Conservation (phyloP, 129 eudicot genomes). For the Saposhnikovia divaricata region DNA sequence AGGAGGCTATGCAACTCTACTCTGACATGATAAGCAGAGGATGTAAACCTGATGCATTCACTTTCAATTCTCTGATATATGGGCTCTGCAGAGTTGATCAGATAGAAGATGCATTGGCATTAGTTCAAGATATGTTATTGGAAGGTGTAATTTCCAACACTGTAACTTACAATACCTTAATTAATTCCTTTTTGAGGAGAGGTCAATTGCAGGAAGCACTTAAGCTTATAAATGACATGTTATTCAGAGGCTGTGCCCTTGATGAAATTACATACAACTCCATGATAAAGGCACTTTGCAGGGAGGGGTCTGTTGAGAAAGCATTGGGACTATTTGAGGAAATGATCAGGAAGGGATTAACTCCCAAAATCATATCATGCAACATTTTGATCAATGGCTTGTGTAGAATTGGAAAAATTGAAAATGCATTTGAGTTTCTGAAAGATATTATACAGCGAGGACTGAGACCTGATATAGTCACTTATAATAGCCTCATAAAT, state of each 20-base stretch:
- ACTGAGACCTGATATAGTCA: conserved; percentile 68
- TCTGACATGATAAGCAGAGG: conserved; percentile 47
- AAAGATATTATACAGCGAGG: conserved; percentile 67
- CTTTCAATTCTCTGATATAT: conserved; percentile 69
- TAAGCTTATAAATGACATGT: conserved; percentile 72
- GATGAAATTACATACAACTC: conserved; percentile 66
- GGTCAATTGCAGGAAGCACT: conserved; percentile 55
- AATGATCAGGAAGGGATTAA: conserved; percentile 65
- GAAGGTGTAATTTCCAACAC: conserved; percentile 87
- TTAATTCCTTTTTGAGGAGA: conserved; percentile 51
- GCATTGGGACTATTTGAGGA: conserved; percentile 73
- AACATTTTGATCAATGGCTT: conserved; percentile 74
- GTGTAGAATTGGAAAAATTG: conserved; percentile 52
- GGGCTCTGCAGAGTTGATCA: conserved; percentile 64
- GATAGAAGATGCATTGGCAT: conserved; percentile 61
- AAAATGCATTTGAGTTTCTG: conserved; percentile 61
- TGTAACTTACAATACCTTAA: conserved; percentile 81
- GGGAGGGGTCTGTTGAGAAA: conserved; percentile 60
- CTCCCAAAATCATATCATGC: conserved; percentile 49
- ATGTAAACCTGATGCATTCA: conserved; percentile 75
- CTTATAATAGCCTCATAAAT: conserved; percentile 70
- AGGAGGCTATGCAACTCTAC: conserved; percentile 50
- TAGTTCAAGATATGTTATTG: conserved; percentile 68
- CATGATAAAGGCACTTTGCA: conserved; percentile 68
- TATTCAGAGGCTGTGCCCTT: conserved; percentile 70